These are phyloP conservation scores for Vigna trinervia DNA, from an alignment of 306 rosid genomes.

Conservation along the genomic window DNA sequence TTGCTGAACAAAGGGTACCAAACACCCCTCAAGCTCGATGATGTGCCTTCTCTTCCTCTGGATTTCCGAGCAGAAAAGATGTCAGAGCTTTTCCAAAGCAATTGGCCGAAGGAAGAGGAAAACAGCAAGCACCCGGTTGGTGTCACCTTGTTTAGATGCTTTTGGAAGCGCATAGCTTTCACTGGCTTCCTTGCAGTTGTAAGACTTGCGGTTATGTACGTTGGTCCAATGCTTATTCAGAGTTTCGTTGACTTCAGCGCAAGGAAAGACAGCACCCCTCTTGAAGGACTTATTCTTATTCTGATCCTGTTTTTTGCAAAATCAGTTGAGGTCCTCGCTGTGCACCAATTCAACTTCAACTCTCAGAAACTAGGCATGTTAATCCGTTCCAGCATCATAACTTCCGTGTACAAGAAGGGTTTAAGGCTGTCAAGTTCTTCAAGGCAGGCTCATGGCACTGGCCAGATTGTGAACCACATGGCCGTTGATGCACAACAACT, in stretches of 20 bases:
- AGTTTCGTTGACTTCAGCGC: slow-evolving; percentile 72
- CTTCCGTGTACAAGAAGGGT: slow-evolving; percentile 79
- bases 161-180: slow-evolving; percentile 72
- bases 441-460: slow-evolving; percentile 79
- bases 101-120: slow-evolving; percentile 83
- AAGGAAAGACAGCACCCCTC: slow-evolving; percentile 54
- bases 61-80: slow-evolving; percentile 49
- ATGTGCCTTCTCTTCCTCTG: slow-evolving; percentile 53
- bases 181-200: slow-evolving; percentile 71
- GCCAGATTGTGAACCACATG: slow-evolving; percentile 90
- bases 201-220: slow-evolving; percentile 64
- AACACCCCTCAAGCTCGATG: slow-evolving; percentile 49
- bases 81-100: slow-evolving; percentile 61
- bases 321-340: slow-evolving; percentile 64
- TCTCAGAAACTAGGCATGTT: slow-evolving; percentile 82
- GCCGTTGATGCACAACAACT: slow-evolving; percentile 91
- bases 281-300: slow-evolving; percentile 72
- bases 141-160: slow-evolving; percentile 67
- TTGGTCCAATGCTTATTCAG: slow-evolving; percentile 79
- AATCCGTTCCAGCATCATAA: slow-evolving; percentile 70
- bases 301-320: slow-evolving; percentile 65
- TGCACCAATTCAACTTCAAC: slow-evolving; percentile 81
- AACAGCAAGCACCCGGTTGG: slow-evolving; percentile 70
- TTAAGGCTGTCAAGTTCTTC: slow-evolving; percentile 72
- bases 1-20: slow-evolving; percentile 47